A percentile compares a stretch with the other conserved stretches of the same genome.
These are phyloP conservation scores for Eutrema yunnanense DNA, from an alignment of 345 rosid genomes.

Conservation along the genomic window DNA sequence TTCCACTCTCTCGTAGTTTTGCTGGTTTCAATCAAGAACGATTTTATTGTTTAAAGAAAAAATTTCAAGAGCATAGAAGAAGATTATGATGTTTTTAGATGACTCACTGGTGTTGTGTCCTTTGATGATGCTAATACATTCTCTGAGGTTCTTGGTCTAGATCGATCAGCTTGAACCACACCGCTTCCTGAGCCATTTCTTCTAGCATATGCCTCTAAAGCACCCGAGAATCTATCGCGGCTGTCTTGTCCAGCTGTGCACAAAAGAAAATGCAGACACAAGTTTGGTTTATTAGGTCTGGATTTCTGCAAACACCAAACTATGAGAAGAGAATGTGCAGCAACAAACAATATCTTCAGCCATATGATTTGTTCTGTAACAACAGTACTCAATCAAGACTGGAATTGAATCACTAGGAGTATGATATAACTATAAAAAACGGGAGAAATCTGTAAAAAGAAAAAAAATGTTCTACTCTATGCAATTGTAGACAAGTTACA, in stretches of 20 bases:
- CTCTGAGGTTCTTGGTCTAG: conserved; percentile 52
- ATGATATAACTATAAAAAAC: neutral
- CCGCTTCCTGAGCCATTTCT: conserved; percentile 58
- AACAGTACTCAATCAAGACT: neutral
- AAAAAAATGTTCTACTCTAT: neutral
- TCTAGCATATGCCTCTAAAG: conserved; percentile 68
- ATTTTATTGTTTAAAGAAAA: conserved; percentile 19
- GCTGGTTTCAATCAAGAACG: conserved; percentile 34
- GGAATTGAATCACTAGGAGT: neutral
- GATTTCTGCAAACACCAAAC: neutral
- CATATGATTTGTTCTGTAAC: neutral
- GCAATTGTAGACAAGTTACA: neutral
- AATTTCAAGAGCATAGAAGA: neutral
- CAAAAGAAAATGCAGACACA: neutral
- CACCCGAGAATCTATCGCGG: conserved; percentile 65
- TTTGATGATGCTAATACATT: conserved; percentile 53
- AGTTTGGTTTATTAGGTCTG: neutral
- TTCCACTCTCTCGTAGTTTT: conserved; percentile 50
- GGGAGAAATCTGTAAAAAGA: neutral
- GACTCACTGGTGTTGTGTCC: conserved; percentile 44
- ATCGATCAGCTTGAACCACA: conserved; percentile 38
- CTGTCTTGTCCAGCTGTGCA: conserved; percentile 51
- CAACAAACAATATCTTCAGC: neutral
- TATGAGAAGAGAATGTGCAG: neutral
- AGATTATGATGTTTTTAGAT: neutral